Evolutionary conservation across 2,329 filamentous ascomycete species (phyloP).

Genomic region (Bipolaris oryzae): DNA sequence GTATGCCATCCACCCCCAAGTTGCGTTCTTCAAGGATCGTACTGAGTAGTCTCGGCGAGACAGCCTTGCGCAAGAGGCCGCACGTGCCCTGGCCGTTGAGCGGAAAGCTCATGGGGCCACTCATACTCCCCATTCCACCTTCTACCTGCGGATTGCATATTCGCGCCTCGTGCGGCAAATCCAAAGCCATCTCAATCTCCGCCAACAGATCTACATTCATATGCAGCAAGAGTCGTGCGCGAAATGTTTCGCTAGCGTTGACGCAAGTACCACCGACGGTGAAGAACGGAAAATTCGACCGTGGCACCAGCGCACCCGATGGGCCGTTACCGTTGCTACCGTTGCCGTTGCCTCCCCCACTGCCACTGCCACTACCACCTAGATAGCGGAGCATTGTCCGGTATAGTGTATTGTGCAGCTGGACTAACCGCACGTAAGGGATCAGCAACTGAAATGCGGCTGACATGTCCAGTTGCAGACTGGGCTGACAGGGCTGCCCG

Average conservation of each 20-base stretch:
- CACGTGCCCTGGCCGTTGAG: not conserved
- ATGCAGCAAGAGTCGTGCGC: not conserved
- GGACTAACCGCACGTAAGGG: slow-evolving; percentile 1
- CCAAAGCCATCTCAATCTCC: not conserved
- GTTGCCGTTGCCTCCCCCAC: no score
- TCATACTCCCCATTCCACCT: not conserved
- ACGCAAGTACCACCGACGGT: not conserved
- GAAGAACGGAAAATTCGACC: not conserved
- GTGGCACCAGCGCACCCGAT: not conserved
- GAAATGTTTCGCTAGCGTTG: not conserved
- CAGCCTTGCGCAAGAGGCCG: not conserved
- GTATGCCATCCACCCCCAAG: not conserved
- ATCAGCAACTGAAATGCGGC: slow-evolving; percentile 2
- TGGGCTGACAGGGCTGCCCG: not conserved
- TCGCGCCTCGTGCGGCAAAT: slow-evolving; percentile 1
- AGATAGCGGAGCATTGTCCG: slow-evolving; percentile 3
- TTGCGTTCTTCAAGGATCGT: slow-evolving; percentile 4
- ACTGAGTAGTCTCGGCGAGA: not conserved
- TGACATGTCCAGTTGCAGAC: not conserved
- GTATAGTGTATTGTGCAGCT: slow-evolving; percentile 4
- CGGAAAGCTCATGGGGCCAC: not conserved
- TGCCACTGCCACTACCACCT: not conserved
- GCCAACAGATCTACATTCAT: not conserved
- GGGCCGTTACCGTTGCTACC: not conserved
- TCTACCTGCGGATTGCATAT: not conserved